phyloP scores from a whole-genome alignment of 2,329 filamentous ascomycete genomes.

The Amesomyces nigricolor region DNA sequence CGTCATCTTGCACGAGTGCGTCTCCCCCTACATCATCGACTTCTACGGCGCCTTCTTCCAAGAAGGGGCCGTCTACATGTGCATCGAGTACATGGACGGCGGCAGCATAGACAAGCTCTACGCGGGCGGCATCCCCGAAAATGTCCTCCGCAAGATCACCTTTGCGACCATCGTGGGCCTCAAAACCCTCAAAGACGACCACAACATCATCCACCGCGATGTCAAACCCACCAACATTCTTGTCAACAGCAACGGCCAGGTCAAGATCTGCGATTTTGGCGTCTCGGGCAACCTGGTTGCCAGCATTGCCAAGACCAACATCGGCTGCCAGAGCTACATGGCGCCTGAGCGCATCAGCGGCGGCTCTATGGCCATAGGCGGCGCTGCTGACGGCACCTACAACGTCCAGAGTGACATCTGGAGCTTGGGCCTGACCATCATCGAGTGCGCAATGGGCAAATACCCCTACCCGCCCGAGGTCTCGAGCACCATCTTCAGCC shows the following conservation, averaged over 20 bases:
- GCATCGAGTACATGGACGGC: slow-evolving; percentile 98
- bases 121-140: slow-evolving; percentile 81
- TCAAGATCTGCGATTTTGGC: slow-evolving; percentile 98
- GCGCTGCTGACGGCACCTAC: slow-evolving; percentile 76
- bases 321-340: slow-evolving; percentile 99
- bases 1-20: slow-evolving; percentile 89
- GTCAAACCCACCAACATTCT: slow-evolving; percentile 99
- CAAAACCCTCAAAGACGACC: slow-evolving; percentile 90
- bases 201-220: slow-evolving; percentile 98
- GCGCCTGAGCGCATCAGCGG: slow-evolving; percentile 92
- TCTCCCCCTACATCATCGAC: slow-evolving; percentile 95
- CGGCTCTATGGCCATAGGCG: slow-evolving; percentile 66
- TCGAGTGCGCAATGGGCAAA: slow-evolving; percentile 88
- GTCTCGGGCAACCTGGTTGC: slow-evolving; percentile 95
- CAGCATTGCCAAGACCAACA: slow-evolving; percentile 97
- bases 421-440: slow-evolving; percentile 89
- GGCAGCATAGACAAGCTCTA: slow-evolving; percentile 97
- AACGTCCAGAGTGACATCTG: slow-evolving; percentile 98
- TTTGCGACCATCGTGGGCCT: slow-evolving; percentile 85
- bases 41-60: slow-evolving; percentile 99
- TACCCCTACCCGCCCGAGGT: slow-evolving; percentile 98
- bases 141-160: slow-evolving; percentile 82
- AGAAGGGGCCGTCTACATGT: slow-evolving; percentile 97
- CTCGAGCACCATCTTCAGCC: slow-evolving; percentile 97
- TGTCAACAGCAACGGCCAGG: slow-evolving; percentile 78